Conservation (phyloP, 495 filamentous ascomycete genomes). For the Hypoxylon trugodes region DNA sequence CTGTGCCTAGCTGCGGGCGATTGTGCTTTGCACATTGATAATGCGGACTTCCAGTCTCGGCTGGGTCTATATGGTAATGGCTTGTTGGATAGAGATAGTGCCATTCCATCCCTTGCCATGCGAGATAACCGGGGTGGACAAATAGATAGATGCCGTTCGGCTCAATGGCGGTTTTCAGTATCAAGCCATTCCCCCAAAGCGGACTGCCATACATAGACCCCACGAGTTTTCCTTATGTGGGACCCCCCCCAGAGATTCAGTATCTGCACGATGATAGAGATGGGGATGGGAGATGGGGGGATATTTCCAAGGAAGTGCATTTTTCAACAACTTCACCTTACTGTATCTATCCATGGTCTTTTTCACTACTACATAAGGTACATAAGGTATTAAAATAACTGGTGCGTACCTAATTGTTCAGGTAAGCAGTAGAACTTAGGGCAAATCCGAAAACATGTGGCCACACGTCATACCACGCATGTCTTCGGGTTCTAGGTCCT, state of each 20-base stretch:
- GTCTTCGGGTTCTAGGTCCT: neutral
- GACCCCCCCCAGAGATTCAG: slow-evolving; percentile 14
- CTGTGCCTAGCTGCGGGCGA: slow-evolving; percentile 13
- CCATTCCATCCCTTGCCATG: slow-evolving; percentile 33
- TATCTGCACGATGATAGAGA: slow-evolving; percentile 16
- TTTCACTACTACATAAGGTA: slow-evolving; percentile 12
- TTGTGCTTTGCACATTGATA: slow-evolving; percentile 33
- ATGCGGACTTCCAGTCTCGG: slow-evolving; percentile 27
- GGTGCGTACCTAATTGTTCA: slow-evolving; percentile 1
- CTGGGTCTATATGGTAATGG: slow-evolving; percentile 16
- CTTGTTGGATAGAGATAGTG: slow-evolving; percentile 31
- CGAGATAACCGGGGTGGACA: slow-evolving; percentile 29
- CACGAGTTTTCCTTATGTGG: slow-evolving; percentile 21
- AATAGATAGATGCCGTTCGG: slow-evolving; percentile 25
- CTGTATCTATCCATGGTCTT: slow-evolving; percentile 23
- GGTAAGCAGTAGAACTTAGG: slow-evolving; percentile 24
- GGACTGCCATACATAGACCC: slow-evolving; percentile 19
- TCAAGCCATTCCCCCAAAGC: slow-evolving; percentile 20
- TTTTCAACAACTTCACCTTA: slow-evolving; percentile 19
- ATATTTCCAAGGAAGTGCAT: neutral
- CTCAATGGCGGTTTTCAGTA: slow-evolving; percentile 31
- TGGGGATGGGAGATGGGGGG: neutral
- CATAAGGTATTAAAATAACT: neutral
- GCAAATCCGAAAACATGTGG: slow-evolving; percentile 16
- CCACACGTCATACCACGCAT: slow-evolving; percentile 25